Base-by-base conservation (phyloP, 164 flowering plant genomes). In the Kingdonia uniflora region DNA sequence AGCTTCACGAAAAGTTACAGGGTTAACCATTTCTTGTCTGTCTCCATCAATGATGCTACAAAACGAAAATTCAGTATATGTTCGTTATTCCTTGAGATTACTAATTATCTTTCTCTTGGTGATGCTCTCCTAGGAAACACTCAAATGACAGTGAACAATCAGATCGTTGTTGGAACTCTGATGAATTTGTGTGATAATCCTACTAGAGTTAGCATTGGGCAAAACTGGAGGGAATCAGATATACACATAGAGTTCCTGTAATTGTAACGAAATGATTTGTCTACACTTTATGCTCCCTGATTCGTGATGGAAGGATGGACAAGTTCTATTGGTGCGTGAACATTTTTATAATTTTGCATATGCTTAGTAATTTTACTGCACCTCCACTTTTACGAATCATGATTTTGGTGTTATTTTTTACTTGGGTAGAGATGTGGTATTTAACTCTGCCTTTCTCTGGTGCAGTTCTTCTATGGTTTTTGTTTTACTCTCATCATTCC, bases 271-370 rank as follows among this genome's bases (percentile, higher is more conserved):
- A 91, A 91, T 75, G 97, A 91, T 66, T 74, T 91, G 49, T 79
- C 97, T 46, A 85, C 79, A 29, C 68, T 91, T 33, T 90, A 87
- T 71, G 96, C 97, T 60, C 96, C 97, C 63, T 90, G 67, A 80
- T 90, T 60, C 97, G 97, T 72, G 97, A 87, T 71, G 97, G 97
- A 63, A 77, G 97, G 74, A 91, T 91, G 97, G 96, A 87, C 1
- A 87, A 91, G 60, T 91, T 91, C 54, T 87, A 83, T 76, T 91
- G 97, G 97, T 86, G 73, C 6, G 57, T 60, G 44, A 43, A 47
- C 37, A n/a, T 16, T 51, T 42, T 43, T 20, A 13, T 7, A 25
- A 2, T 44, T 51, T 52, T 49, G 29, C 12, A 26, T 19, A n/a
- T 49, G 43, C 16, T 40, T 11, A 21, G n/a, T 4, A 41, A 14